Evolutionary conservation across 2,329 filamentous ascomycete genomes (phyloP), one percentile per base, ranked within the genome.

Genomic region (Penicillium sp.): DNA sequence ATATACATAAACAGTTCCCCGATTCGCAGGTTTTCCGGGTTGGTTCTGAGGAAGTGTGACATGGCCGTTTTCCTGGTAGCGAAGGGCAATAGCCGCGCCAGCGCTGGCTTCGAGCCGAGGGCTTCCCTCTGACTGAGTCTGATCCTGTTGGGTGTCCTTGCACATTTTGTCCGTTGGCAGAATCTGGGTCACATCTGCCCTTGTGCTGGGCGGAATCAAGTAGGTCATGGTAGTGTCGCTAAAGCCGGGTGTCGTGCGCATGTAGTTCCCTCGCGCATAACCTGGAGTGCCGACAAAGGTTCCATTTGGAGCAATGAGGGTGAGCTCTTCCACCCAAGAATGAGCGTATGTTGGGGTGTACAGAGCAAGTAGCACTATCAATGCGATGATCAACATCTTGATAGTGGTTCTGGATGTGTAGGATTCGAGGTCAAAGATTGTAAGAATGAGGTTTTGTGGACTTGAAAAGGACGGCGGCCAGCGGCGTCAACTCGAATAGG

Each of bases 291-390:
- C 89, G 20, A 86, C 78, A 70, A 92, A 90, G 34, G 85, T 85
- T 53, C 92, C 92, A 66, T 91, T 89, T 29, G 83, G 72, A 51
- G 85, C 84, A 70, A 97, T 86, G 55, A 85, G 84, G 59, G 80
- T 83, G 48, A 93, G 79, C 66, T 87, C 80, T 74, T 97, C 92
- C 46, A 93, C 82, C 92, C 92, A 97, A 18, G 86, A 88, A 75
- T 97, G 93, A 35, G 85, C 87, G 29, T 60, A 56, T 22, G 68
- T 62, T 29, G 69, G 56, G 26, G 60, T 47, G 22, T 76, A 59
- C 34, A 70, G 55, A 44, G 66, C 58, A 39, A 76, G 53, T 32
- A 70, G 50, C 29, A 57, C 56, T 48, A 51, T 46, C 45, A 56
- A n/a, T 14, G 45, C 22, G 46, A 59, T 56, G 44, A 22, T 37